Evolutionary conservation across 495 filamentous ascomycete genomes (phyloP).

Genomic region (Parathielavia appendiculata): DNA sequence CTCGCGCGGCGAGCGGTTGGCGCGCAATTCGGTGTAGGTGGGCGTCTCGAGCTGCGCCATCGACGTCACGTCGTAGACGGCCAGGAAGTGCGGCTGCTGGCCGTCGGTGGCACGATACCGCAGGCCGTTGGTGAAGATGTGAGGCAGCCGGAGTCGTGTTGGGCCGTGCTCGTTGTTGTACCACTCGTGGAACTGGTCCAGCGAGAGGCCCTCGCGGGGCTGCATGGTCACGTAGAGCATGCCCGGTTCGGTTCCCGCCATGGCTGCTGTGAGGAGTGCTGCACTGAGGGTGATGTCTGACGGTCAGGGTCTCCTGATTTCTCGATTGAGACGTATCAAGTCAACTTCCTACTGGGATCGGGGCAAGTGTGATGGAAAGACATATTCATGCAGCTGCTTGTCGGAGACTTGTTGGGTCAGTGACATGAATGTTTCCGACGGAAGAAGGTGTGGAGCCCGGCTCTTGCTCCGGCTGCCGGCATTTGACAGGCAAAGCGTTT

Average conservation of each 20-base stretch:
- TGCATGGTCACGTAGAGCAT: constrained; percentile 79
- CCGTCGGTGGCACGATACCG: constrained; percentile 66
- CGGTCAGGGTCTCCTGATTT: not conserved
- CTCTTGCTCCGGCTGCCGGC: constrained; percentile 25
- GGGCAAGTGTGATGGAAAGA: not conserved
- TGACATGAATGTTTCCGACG: too few relatives aligned
- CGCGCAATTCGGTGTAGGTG: constrained; percentile 63
- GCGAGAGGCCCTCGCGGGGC: constrained; percentile 56
- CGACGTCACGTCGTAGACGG: constrained; percentile 73
- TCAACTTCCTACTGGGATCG: not conserved
- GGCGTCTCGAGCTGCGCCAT: constrained; percentile 61
- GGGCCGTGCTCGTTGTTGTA: constrained; percentile 88
- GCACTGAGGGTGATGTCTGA: too few relatives aligned
- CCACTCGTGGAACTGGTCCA: constrained; percentile 78
- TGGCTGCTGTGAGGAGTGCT: too few relatives aligned
- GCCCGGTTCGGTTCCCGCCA: constrained; percentile 40
- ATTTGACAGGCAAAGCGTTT: constrained; percentile 25
- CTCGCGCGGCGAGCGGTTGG: constrained; percentile 65
- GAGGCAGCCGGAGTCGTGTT: constrained; percentile 62
- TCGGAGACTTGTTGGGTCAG: too few relatives aligned
- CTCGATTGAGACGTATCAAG: not conserved
- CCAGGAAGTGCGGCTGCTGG: constrained; percentile 62
- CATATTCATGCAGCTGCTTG: too few relatives aligned
- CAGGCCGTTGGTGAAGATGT: constrained; percentile 67
- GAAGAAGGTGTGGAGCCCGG: constrained; percentile 23